Percentiles rank a stretch among this genome's conserved stretches.
Conservation (phyloP, 106 monocot species). For the Vanilla planifolia region DNA sequence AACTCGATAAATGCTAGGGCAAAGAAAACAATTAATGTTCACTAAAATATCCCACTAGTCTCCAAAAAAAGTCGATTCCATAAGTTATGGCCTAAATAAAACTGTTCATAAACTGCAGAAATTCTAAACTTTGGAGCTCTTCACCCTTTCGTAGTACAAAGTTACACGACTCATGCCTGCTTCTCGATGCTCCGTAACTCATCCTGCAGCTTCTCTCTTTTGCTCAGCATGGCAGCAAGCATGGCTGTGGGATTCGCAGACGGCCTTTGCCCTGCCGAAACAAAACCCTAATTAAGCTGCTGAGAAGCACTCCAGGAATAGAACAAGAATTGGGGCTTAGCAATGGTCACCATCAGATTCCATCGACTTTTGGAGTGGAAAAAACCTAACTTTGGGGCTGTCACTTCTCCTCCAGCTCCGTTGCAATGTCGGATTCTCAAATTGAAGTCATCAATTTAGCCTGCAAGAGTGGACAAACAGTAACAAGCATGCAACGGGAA, state of each 20-base stretch:
- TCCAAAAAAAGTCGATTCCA: no score
- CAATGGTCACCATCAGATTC: constrained; percentile 17
- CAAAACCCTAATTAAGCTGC: not conserved
- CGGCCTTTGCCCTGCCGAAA: constrained; percentile 38
- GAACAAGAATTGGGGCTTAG: not conserved
- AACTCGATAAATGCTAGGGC: no score
- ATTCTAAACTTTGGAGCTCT: not conserved
- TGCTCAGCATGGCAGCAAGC: constrained; percentile 48
- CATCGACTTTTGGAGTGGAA: constrained; percentile 4
- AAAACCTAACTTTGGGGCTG: no score
- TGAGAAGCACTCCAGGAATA: not conserved
- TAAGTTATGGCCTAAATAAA: no score
- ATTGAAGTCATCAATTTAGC: no score
- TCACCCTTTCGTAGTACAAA: not conserved
- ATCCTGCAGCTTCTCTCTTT: constrained; percentile 62
- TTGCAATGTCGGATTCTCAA: no score
- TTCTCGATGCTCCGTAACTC: constrained; percentile 48
- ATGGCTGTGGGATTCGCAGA: constrained; percentile 50
- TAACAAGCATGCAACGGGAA: no score
- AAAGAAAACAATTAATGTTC: no score
- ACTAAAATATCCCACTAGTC: no score
- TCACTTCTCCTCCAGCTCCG: no score
- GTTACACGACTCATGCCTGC: not conserved
- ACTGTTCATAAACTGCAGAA: constrained; percentile 1
- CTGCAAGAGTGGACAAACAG: no score